Conservation (phyloP, 441 rosid species). For the Euphorbia celastroides region DNA sequence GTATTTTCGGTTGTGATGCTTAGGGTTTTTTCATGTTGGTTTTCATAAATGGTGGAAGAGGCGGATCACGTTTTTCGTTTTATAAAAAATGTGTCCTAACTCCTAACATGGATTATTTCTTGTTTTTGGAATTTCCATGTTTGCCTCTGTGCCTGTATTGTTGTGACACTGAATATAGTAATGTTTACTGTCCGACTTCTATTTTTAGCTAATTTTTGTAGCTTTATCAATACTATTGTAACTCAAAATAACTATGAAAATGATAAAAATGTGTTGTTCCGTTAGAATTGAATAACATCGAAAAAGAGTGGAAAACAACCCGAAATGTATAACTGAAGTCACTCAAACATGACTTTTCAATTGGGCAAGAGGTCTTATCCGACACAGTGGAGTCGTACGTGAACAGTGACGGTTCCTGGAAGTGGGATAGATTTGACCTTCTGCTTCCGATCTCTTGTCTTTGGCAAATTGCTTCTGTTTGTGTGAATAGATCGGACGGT, state of each 20-base stretch:
- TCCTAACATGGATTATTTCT: slow-evolving; percentile 33
- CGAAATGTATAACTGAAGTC: too few relatives aligned
- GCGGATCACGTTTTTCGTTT: slow-evolving; percentile 22
- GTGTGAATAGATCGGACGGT: too few relatives aligned
- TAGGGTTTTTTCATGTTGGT: slow-evolving; percentile 15
- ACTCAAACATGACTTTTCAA: not conserved
- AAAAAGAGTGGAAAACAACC: too few relatives aligned
- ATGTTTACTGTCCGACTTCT: slow-evolving; percentile 1
- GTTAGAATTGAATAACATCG: not conserved
- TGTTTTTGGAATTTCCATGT: slow-evolving; percentile 30
- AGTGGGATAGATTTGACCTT: too few relatives aligned
- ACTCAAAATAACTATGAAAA: too few relatives aligned
- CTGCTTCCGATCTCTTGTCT: too few relatives aligned
- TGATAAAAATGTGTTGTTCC: too few relatives aligned
- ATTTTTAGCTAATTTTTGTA: not conserved
- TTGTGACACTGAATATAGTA: slow-evolving; percentile 21
- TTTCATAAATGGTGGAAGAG: slow-evolving; percentile 21
- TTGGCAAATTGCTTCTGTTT: too few relatives aligned
- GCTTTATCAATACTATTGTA: not conserved
- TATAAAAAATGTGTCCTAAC: slow-evolving; percentile 23
- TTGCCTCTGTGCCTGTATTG: slow-evolving; percentile 19
- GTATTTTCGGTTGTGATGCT: too few relatives aligned
- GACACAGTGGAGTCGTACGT: too few relatives aligned
- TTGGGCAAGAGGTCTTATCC: too few relatives aligned
- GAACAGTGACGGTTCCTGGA: too few relatives aligned